Base-by-base conservation (phyloP, 2,329 filamentous ascomycete species). In the Helotiales sp. region DNA sequence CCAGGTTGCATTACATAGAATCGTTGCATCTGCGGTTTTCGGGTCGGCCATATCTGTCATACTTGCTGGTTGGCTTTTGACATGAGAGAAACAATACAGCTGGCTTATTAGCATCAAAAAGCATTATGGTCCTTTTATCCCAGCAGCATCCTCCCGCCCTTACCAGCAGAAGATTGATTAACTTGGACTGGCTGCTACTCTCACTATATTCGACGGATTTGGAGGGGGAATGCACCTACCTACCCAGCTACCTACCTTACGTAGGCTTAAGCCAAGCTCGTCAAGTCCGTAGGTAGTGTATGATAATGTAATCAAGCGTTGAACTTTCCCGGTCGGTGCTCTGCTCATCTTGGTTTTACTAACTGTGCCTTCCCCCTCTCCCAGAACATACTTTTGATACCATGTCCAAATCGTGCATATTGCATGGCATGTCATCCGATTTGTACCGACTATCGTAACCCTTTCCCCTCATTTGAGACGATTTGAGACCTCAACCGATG, bases 281-380 rank as follows among this genome's bases (percentile, higher is more conserved):
- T 6, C 6, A 45, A 11, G n/a, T 52, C 47, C 47, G 20, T 52
- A 28, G 47, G 22, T n/a, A 34, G 24, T 47, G 43, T 67, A 69
- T 61, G 57, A 54, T 65, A 60, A 65, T 61, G 32, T 61, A 65
- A 52, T 62, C 58, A 64, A 52, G 62, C 37, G n/a, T 28, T 8
- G 17, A 45, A 20, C 1, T 45, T 45, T 20, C 40, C 17, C 40
- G 20, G n/a, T n/a, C 37, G 15, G 37, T 43, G 37, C 37, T 17
- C n/a, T 43, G 37, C 37, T 43, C n/a, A 43, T 17, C 37, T 5
- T 43, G 37, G n/a, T n/a, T 45, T 45, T 20, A n/a, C 40, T 45
- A n/a, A 45, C 40, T 45, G 17, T 45, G 17, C 40, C 11, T 30
- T 30, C 26, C 49, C 15, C n/a, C 49, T 52, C 49, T 52, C n/a